Evolutionary conservation across 2,329 filamentous ascomycete species (phyloP).

Genomic region (Colletotrichum tamarilloi): DNA sequence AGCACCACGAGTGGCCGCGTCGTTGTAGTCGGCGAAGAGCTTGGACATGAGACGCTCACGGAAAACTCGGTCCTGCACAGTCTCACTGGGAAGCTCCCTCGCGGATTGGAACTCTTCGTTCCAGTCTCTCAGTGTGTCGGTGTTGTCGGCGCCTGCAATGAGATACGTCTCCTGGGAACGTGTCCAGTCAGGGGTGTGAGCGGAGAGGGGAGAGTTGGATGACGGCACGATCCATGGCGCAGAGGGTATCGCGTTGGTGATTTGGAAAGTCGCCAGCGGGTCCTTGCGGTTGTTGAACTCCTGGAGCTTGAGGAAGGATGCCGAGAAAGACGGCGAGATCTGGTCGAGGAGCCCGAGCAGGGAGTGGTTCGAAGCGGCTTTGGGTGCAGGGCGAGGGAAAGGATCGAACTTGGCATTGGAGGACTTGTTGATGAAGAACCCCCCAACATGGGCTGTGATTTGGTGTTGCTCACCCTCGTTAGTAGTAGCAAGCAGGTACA

Average conservation of each 20-base stretch:
- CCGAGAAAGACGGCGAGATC: constrained; percentile 85
- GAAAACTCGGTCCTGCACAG: constrained; percentile 95
- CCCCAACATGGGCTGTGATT: constrained; percentile 91
- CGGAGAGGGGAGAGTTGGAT: constrained; percentile 69
- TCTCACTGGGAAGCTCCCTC: constrained; percentile 91
- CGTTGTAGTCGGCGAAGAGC: constrained; percentile 97
- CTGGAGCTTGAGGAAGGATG: constrained; percentile 81
- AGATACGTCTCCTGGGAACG: constrained; percentile 94
- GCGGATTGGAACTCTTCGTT: constrained; percentile 99
- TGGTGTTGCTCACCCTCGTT: constrained; percentile 96
- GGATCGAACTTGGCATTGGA: constrained; percentile 97
- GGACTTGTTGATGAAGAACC: constrained; percentile 97
- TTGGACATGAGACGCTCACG: constrained; percentile 93
- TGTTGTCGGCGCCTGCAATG: constrained; percentile 90
- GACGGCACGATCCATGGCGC: constrained; percentile 91
- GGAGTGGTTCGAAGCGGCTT: constrained; percentile 84
- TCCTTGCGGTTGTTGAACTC: constrained; percentile 88
- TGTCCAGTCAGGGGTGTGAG: constrained; percentile 85
- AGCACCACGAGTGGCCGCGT: constrained; percentile 91
- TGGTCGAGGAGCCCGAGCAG: constrained; percentile 82
- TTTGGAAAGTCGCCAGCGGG: constrained; percentile 91
- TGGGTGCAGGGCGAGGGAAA: constrained; percentile 80
- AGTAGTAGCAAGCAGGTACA: constrained; percentile 90
- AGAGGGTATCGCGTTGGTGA: constrained; percentile 92
- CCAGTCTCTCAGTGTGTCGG: constrained; percentile 95